Evolutionary conservation across 1,139 yeast genomes (phyloP).

Genomic region (Taphrina sp.): DNA sequence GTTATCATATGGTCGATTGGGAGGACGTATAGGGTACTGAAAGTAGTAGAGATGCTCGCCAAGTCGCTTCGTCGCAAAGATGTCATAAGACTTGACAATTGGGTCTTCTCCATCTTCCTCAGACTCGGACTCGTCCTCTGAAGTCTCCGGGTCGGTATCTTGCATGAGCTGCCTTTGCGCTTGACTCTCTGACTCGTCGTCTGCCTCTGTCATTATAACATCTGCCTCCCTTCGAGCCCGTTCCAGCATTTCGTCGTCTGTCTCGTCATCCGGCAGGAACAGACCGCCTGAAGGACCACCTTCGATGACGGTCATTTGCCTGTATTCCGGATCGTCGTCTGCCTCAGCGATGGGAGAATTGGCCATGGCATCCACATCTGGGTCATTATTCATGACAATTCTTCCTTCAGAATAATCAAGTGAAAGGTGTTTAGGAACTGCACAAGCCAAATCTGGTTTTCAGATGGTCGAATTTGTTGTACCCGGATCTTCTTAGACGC

Average conservation of each 20-base stretch:
- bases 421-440: too few species aligned
- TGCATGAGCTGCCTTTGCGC: not conserved
- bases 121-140: slow-evolving; percentile 1
- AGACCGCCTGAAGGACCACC: slow-evolving; percentile 29
- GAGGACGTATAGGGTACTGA: slow-evolving; percentile 75
- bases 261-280: slow-evolving; percentile 14
- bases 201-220: not conserved
- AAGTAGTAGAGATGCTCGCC: slow-evolving; percentile 48
- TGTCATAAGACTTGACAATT: slow-evolving; percentile 70
- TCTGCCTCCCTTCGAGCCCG: slow-evolving; percentile 10
- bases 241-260: slow-evolving; percentile 14
- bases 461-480: too few species aligned
- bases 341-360: not conserved
- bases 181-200: not conserved
- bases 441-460: too few species aligned
- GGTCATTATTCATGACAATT: slow-evolving; percentile 24
- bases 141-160: not conserved
- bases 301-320: slow-evolving; percentile 17
- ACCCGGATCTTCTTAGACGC: too few species aligned
- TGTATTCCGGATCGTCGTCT: slow-evolving; percentile 7
- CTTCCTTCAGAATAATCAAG: too few species aligned
- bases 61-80: slow-evolving; percentile 49
- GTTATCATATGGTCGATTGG: slow-evolving; percentile 50
- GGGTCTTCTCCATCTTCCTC: slow-evolving; percentile 56
- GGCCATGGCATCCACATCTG: slow-evolving; percentile 15